Base-by-base conservation (phyloP, 2,329 filamentous ascomycete species). In the Hysterium pulicare region DNA sequence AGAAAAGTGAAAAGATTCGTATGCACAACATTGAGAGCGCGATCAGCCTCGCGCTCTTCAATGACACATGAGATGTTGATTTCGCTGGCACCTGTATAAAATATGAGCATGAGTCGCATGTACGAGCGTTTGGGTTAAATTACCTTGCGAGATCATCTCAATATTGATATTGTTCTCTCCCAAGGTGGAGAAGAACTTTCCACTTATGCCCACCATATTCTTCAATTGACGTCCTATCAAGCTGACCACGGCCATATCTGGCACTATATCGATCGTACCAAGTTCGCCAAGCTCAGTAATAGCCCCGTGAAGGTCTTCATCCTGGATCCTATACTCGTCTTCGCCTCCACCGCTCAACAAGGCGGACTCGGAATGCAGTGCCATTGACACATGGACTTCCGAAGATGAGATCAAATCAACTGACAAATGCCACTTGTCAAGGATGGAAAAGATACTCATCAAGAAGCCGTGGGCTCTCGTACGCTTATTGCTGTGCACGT, bases 11-110 rank as follows among this genome's bases (percentile, higher is more conserved):
- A 97, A 44, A 98, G 80, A 71, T 90, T 91, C 16, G 93, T 97
- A 66, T 98, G 93, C 51, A 98, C 77, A 59, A 97, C 89, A 64
- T 94, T 97, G 76, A 98, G 86, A 23, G 93, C 93, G 54, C 93
- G 82, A 54, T 90, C 89, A 17, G 93, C 90, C 62, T 97, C 90
- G 52, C 84, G 77, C 53, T 89, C 88, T 58, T 94, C 89, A 64
- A 98, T 95, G 34, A 98, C 93, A 62, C 93, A 98, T 9, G 90
- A 95, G 47, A 98, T 98, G 68, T 97, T 98, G 71, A 98, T 98
- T 74, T 98, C 93, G 64, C 90, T 96, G 20, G 93, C 93, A 58
- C 90, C 90, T 95, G 53, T 30, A 47, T 22, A 19, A 53, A 40
- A 41, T 38, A 39, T 36, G 24, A 45, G 30, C 17, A 42, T 28